These are phyloP conservation scores for Colletotrichum karsti DNA, from an alignment of 2,329 filamentous ascomycete species.

Conservation along the genomic window DNA sequence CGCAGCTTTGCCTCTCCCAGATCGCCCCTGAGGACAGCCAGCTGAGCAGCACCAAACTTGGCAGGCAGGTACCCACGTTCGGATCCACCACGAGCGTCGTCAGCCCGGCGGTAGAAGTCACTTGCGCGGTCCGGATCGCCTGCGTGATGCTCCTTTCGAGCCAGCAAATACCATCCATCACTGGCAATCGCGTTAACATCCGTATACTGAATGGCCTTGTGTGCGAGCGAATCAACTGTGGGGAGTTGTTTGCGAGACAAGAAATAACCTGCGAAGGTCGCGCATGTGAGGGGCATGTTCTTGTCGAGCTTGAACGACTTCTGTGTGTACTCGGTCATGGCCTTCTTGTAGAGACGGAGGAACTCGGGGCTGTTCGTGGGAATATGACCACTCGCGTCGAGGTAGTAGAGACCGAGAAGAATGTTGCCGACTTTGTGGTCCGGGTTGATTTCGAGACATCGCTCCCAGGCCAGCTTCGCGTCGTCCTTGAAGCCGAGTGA, in stretches of 20 bases:
- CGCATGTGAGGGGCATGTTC: slow-evolving; percentile 87
- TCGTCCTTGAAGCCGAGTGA: slow-evolving; percentile 94
- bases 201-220: slow-evolving; percentile 93
- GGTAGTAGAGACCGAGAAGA: slow-evolving; percentile 87
- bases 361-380: slow-evolving; percentile 88
- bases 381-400: slow-evolving; percentile 85
- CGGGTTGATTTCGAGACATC: slow-evolving; percentile 81
- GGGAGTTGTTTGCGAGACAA: slow-evolving; percentile 81
- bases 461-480: slow-evolving; percentile 89
- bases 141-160: slow-evolving; percentile 87
- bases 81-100: slow-evolving; percentile 90
- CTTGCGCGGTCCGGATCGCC: slow-evolving; percentile 78
- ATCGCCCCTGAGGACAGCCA: slow-evolving; percentile 85
- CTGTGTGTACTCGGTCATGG: slow-evolving; percentile 94
- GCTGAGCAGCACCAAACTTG: slow-evolving; percentile 92
- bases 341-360: slow-evolving; percentile 84
- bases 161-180: slow-evolving; percentile 96
- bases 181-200: slow-evolving; percentile 97
- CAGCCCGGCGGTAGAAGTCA: slow-evolving; percentile 89
- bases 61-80: slow-evolving; percentile 92
- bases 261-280: slow-evolving; percentile 91
- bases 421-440: slow-evolving; percentile 92
- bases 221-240: slow-evolving; percentile 86
- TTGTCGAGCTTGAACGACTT: slow-evolving; percentile 95
- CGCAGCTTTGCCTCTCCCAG: slow-evolving; percentile 91